These are phyloP conservation scores for Marchantia paleacea DNA, from an alignment of 225 moss, liverwort and hornwort genomes.

Conservation along the genomic window DNA sequence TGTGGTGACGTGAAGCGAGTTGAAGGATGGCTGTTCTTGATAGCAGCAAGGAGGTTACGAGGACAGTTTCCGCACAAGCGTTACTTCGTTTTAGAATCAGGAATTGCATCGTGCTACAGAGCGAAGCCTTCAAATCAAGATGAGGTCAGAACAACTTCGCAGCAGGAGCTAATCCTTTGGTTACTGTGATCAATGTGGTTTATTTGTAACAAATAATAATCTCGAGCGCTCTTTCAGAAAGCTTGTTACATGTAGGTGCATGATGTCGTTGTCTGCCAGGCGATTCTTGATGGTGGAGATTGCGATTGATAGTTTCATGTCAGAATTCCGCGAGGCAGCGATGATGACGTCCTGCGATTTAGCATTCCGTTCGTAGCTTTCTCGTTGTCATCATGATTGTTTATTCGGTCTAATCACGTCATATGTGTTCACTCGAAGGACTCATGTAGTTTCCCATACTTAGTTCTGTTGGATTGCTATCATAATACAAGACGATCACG, in stretches of 20 bases:
- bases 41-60: conserved; percentile 45
- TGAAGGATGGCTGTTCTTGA: conserved; percentile 47
- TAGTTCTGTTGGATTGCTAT: not conserved
- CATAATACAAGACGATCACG: no score
- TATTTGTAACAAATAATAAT: not conserved
- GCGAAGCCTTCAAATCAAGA: conserved; percentile 32
- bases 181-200: not conserved
- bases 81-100: conserved; percentile 43
- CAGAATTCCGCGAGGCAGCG: not conserved
- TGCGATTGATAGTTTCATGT: not conserved
- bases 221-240: not conserved
- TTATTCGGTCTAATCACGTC: no score
- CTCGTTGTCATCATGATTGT: no score
- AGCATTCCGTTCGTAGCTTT: not conserved
- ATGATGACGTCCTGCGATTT: not conserved
- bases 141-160: conserved; percentile 29
- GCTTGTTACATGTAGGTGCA: not conserved
- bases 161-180: not conserved
- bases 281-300: not conserved
- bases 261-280: not conserved
- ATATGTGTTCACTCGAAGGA: not conserved
- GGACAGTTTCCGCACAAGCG: conserved; percentile 47
- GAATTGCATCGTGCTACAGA: conserved; percentile 45
- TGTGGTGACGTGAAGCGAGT: conserved; percentile 28
- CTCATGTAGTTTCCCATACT: not conserved